phyloP scores from a whole-genome alignment of 2,329 filamentous ascomycete genomes.

The Ascochyta pisi region DNA sequence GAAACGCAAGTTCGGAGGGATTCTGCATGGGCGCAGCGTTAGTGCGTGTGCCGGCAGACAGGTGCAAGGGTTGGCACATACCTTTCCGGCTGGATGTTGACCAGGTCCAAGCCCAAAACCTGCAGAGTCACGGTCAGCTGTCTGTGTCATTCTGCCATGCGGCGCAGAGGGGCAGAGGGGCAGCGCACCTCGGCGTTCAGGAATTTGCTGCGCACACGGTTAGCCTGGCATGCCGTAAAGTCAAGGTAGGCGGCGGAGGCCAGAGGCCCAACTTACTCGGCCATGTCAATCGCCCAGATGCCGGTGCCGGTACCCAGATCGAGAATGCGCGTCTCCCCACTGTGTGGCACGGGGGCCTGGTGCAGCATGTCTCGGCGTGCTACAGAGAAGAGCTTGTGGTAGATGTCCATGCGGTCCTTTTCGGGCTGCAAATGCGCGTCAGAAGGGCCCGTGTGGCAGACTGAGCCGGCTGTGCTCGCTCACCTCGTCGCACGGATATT shows the following conservation, averaged over 20 bases:
- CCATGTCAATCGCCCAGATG: slow-evolving; percentile 90
- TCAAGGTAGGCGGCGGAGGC: slow-evolving; percentile 19
- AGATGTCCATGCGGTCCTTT: slow-evolving; percentile 79
- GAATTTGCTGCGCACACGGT: slow-evolving; percentile 56
- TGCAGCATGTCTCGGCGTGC: slow-evolving; percentile 62
- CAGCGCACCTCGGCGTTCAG: slow-evolving; percentile 59
- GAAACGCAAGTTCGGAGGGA: slow-evolving; percentile 73
- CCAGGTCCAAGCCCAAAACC: slow-evolving; percentile 68
- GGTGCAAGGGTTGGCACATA: slow-evolving; percentile 53
- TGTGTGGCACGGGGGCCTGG: slow-evolving; percentile 52
- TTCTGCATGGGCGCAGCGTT: slow-evolving; percentile 58
- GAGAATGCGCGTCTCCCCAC: slow-evolving; percentile 58
- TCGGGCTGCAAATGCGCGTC: slow-evolving; percentile 61
- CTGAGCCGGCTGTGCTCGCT: slow-evolving; percentile 26
- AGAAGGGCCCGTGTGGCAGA: slow-evolving; percentile 10
- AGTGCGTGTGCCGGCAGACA: slow-evolving; percentile 41
- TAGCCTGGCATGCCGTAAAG: slow-evolving; percentile 31
- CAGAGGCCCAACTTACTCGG: slow-evolving; percentile 63
- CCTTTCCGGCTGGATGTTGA: slow-evolving; percentile 66
- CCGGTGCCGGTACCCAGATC: slow-evolving; percentile 85
- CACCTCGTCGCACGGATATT: slow-evolving; percentile 80
- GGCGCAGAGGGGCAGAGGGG: slow-evolving; percentile 1
- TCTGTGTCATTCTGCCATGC: slow-evolving; percentile 22
- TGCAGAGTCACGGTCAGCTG: slow-evolving; percentile 40
- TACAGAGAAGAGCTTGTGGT: slow-evolving; percentile 77